Evolutionary conservation across 73 alveolate species (phyloP).

Genomic region (Blepharisma stoltei): DNA sequence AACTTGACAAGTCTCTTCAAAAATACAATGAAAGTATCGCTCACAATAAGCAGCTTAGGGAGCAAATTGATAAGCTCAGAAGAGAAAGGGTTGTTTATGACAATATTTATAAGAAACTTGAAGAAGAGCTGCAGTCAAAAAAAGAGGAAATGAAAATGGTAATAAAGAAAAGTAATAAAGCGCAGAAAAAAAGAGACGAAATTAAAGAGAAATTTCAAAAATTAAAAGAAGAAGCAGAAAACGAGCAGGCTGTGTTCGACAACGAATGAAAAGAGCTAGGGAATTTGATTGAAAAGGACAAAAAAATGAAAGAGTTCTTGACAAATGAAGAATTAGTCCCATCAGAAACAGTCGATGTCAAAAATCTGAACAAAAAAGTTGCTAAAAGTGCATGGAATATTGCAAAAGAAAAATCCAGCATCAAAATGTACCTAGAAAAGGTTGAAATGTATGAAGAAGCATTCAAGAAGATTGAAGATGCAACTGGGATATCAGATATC

Average conservation of each 20-base stretch:
- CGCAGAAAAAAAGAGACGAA: slow-evolving; percentile 54
- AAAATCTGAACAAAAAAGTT: slow-evolving; percentile 45
- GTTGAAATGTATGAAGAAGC: slow-evolving; percentile 80
- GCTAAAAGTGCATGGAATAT: slow-evolving; percentile 58
- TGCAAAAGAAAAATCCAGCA: slow-evolving; percentile 78
- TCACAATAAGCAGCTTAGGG: slow-evolving; percentile 51
- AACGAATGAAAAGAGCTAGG: slow-evolving; percentile 44
- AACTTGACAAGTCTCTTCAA: slow-evolving; percentile 67
- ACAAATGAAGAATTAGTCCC: slow-evolving; percentile 58
- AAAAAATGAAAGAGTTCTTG: slow-evolving; percentile 63
- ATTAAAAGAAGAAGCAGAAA: slow-evolving; percentile 71
- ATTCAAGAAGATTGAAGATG: slow-evolving; percentile 63
- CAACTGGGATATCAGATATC: slow-evolving; percentile 76
- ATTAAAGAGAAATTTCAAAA: slow-evolving; percentile 59
- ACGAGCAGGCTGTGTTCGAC: slow-evolving; percentile 67
- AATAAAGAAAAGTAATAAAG: slow-evolving; percentile 46
- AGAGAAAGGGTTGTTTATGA: slow-evolving; percentile 60
- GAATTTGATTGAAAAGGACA: slow-evolving; percentile 58
- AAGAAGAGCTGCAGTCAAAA: slow-evolving; percentile 47
- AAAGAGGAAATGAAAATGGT: slow-evolving; percentile 41
- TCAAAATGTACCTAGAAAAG: slow-evolving; percentile 68
- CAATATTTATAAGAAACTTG: slow-evolving; percentile 38
- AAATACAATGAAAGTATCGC: slow-evolving; percentile 72
- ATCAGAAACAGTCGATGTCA: slow-evolving; percentile 60
- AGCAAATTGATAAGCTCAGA: slow-evolving; percentile 71